phyloP scores from a whole-genome alignment of 2,329 filamentous ascomycete genomes.

The Talaromyces sp. region DNA sequence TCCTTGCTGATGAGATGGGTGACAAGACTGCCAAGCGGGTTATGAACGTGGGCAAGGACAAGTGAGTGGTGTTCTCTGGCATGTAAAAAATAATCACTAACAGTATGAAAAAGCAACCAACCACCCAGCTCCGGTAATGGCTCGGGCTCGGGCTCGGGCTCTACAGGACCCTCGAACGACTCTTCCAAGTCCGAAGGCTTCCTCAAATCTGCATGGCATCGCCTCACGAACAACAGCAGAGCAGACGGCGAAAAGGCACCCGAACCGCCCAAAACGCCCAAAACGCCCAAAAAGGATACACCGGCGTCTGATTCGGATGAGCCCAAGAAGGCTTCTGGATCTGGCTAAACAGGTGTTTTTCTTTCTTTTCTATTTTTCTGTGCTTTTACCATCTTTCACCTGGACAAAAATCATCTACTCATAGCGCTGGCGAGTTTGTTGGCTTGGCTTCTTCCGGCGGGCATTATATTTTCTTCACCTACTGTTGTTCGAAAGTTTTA shows the following conservation, averaged over 20 bases:
- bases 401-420: slow-evolving; percentile 12
- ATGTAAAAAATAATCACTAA: slow-evolving; percentile 1
- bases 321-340: slow-evolving; percentile 37
- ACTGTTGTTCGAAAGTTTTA: neutral
- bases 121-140: slow-evolving; percentile 7
- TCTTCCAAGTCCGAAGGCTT: slow-evolving; percentile 81
- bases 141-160: slow-evolving; percentile 13
- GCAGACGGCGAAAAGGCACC: neutral
- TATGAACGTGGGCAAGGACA: slow-evolving; percentile 70
- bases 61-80: slow-evolving; percentile 39
- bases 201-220: slow-evolving; percentile 90
- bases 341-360: slow-evolving; percentile 22
- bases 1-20: slow-evolving; percentile 92
- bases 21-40: slow-evolving; percentile 88
- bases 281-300: slow-evolving; percentile 18
- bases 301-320: slow-evolving; percentile 20
- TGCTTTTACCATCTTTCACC: slow-evolving; percentile 4
- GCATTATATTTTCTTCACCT: neutral
- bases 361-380: neutral
- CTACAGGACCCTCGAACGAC: slow-evolving; percentile 26
- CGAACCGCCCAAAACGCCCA: neutral
- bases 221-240: slow-evolving; percentile 62
- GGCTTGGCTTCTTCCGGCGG: slow-evolving; percentile 5
- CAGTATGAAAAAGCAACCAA: neutral
- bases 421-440: slow-evolving; percentile 21